phyloP scores from a whole-genome alignment of 2,329 filamentous ascomycete species.

The Calonectria pseudoreteaudii region DNA sequence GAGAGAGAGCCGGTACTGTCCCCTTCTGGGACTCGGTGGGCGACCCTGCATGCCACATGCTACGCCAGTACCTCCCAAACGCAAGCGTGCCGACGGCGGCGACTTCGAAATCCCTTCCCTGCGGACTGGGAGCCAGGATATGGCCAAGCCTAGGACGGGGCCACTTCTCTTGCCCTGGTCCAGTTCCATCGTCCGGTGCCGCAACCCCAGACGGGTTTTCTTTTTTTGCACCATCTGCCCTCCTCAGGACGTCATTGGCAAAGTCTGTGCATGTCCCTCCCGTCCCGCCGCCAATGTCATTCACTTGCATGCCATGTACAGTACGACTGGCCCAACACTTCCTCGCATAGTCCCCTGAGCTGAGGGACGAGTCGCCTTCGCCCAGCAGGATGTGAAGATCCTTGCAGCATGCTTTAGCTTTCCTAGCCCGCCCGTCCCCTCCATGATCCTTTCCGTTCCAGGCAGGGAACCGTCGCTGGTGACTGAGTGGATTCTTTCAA shows the following conservation, averaged over 20 bases:
- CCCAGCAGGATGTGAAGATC: conserved; percentile 10
- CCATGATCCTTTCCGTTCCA: conserved; percentile 13
- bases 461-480: conserved; percentile 14
- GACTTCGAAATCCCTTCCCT: conserved; percentile 10
- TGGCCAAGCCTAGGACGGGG: not conserved
- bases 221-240: conserved; percentile 5
- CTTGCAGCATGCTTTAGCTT: conserved; percentile 18
- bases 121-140: not conserved
- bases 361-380: conserved; percentile 19
- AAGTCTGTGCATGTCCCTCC: conserved; percentile 2
- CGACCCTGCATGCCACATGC: conserved; percentile 12
- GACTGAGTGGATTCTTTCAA: conserved; percentile 7
- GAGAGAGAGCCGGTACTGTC: not conserved
- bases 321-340: not conserved
- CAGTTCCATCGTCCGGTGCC: conserved; percentile 2
- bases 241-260: conserved; percentile 1
- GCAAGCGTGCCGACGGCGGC: conserved; percentile 3
- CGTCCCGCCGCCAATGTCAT: not conserved
- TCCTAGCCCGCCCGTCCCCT: conserved; percentile 16
- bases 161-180: not conserved
- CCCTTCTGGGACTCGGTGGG: not conserved
- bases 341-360: not conserved
- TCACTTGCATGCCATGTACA: conserved; percentile 2
- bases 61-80: conserved; percentile 15
- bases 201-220: conserved; percentile 18